Evolutionary conservation across 345 rosid species (phyloP).

Genomic region (Jatropha curcas): DNA sequence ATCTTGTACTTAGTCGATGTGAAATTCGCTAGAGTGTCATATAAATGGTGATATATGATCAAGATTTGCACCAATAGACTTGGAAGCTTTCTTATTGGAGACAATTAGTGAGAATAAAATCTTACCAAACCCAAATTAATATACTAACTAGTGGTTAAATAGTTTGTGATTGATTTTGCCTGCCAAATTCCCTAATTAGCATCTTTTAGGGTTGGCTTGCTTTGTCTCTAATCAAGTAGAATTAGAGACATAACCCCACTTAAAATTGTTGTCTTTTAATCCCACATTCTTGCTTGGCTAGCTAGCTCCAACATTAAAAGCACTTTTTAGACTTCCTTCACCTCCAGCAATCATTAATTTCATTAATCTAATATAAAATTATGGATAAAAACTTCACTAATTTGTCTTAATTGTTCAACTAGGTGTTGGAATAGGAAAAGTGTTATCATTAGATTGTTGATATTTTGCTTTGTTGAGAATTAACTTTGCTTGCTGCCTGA

Average conservation of each 20-base stretch:
- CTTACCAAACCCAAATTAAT: neutral
- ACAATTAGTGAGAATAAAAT: neutral
- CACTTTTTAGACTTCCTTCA: conserved; percentile 1
- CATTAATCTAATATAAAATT: neutral
- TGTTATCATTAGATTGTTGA: neutral
- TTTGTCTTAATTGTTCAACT: neutral
- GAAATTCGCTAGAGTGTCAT: too few relatives aligned
- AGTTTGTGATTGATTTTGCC: conserved; percentile 24
- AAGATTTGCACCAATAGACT: conserved; percentile 8
- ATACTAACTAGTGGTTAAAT: neutral
- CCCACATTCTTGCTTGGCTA: neutral
- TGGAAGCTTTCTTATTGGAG: conserved; percentile 19
- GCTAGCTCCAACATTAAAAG: neutral
- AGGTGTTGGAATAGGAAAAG: neutral
- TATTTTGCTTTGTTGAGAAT: conserved; percentile 9
- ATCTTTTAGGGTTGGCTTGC: conserved; percentile 25
- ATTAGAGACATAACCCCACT: conserved; percentile 15
- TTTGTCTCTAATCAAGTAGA: conserved; percentile 26
- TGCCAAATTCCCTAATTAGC: conserved; percentile 23
- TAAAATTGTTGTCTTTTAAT: conserved; percentile 12
- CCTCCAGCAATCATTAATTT: conserved; percentile 8
- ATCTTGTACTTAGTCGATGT: too few relatives aligned
- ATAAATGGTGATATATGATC: neutral
- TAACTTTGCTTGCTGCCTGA: conserved; percentile 21
- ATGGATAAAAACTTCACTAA: neutral